These are phyloP conservation scores for Penicillium cosmopolitanum DNA, from an alignment of 495 filamentous ascomycete genomes.

Conservation along the genomic window DNA sequence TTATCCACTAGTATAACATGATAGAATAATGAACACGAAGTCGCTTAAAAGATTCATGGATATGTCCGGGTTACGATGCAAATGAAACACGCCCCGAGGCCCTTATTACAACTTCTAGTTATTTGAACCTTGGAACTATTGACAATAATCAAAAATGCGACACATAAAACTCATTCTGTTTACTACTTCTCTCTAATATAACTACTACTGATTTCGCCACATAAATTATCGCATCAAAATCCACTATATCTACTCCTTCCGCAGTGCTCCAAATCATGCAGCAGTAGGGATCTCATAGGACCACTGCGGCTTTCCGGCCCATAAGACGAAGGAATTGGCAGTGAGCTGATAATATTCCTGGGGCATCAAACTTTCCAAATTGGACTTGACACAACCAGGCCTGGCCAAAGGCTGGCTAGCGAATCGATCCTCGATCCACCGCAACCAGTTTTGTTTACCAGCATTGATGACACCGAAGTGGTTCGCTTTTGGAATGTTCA, in stretches of 20 bases:
- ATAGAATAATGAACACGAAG: too few species aligned
- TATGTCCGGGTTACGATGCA: too few species aligned
- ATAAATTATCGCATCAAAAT: neutral
- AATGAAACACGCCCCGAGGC: too few species aligned
- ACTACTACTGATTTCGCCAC: neutral
- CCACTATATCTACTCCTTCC: neutral
- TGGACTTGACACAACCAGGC: slow-evolving; percentile 19
- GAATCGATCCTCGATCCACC: slow-evolving; percentile 48
- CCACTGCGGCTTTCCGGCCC: slow-evolving; percentile 25
- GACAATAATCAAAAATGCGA: too few species aligned
- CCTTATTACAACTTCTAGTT: too few species aligned
- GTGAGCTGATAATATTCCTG: slow-evolving; percentile 25
- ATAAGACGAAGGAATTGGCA: slow-evolving; percentile 32
- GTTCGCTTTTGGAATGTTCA: slow-evolving; percentile 32
- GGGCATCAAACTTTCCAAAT: slow-evolving; percentile 31
- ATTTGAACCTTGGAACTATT: too few species aligned
- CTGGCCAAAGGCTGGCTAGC: slow-evolving; percentile 20
- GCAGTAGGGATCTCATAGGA: neutral
- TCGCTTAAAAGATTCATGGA: too few species aligned
- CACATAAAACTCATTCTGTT: too few species aligned
- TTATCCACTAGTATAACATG: too few species aligned
- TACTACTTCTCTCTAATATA: neutral
- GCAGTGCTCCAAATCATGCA: neutral
- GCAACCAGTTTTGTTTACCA: slow-evolving; percentile 39
- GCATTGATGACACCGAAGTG: slow-evolving; percentile 44